Evolutionary conservation across 1,284 basidiomycete genomes (phyloP), one percentile per base, ranked within the genome.

Genomic region (Rhodotorula sp.): DNA sequence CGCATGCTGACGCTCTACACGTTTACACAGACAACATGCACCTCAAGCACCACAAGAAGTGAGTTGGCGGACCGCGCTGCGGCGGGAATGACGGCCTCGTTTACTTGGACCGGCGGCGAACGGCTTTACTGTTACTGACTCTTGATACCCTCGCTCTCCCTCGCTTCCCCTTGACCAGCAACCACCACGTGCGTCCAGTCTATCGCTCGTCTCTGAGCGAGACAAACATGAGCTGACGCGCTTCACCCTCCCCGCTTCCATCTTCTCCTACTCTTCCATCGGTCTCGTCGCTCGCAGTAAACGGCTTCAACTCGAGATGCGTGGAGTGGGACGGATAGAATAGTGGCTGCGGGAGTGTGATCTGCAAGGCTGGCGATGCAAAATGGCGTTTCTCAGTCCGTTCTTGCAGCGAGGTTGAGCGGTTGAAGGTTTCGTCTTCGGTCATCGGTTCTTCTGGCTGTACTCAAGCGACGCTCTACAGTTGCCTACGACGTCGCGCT

Each of bases 11-110:
- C 54, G 4, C 36, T 20, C 19, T 49, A 13, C 20, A 7, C 1
- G 6, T 15, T 5, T 49, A 17, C 7, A 4, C 64, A 70, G 74
- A 76, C 69, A 74, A 77, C 67, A 77, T 76, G 76, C 76, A 77
- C 68, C 68, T 77, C 34, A 77, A 77, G 72, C 76, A 76, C 71
- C 72, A 74, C 74, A 77, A 77, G 70, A 76, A 72, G 68, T 66
- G 64, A 67, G 68, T 39, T 7, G 11, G 29, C 19, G 22, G 4
- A 11, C n/a, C 32, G 2, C 7, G 6, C 44, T 49, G 36, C n/a
- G 10, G 2, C 27, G 20, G 8, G 19, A 46, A 24, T 10, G 27
- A 51, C 15, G 2, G 9, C 19, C 3, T 20, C 9, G 17, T 29
- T 17, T n/a, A 15, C 22, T n/a, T 6, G 22, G 9, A 19, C 9